Base-by-base conservation (phyloP, 768 basidiomycete species). In the Lentinus tigrinus region DNA sequence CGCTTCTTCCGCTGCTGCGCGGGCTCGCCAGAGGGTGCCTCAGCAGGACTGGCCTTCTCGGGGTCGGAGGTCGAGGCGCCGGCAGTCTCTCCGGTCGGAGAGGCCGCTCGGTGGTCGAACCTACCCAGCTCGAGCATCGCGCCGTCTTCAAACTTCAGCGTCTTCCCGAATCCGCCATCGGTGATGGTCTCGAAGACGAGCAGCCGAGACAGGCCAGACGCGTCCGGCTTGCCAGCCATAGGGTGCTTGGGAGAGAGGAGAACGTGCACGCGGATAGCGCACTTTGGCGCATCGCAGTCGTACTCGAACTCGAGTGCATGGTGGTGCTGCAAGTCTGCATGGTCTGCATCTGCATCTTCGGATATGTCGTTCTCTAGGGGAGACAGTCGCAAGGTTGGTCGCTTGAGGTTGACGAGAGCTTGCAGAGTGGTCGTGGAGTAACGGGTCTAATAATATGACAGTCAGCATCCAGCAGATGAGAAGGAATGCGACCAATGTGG, bases 341-440 rank as follows among this genome's bases (percentile, higher is more conserved):
- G 70, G 38, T 78, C 70, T 34, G 75, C 69, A 26, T 85, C 70
- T 34, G 75, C 69, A 26, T 85, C 81, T 36, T 78, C 75, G 2
- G 77, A 66, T 14, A 80, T 67, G 24, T 70, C 70, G 21, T 72
- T 65, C 3, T 78, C 65, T 19, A 90, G 76, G 0, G 88, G 92
- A 8, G 85, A 86, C 3, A 95, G 82, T 13, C 88, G 83, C 34
- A 98, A 80, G 1, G 92, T 87, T 1, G 95, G 95, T 4, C 95
- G 84, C 69, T 95, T 96, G 65, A 97, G 85, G 69, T 97, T 98
- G 62, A 97, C 94, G 34, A 95, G 81, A 0, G 95, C 95, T 74
- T 97, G 95, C 0, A 98, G 78, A 2, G 95, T 96, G 0, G 95
- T 98, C 0, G 95, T 96, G 0, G 94, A 85, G 66, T 93, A 89